These are phyloP conservation scores for Neckera pumila DNA, from an alignment of 225 moss, liverwort and hornwort genomes.

Conservation along the genomic window DNA sequence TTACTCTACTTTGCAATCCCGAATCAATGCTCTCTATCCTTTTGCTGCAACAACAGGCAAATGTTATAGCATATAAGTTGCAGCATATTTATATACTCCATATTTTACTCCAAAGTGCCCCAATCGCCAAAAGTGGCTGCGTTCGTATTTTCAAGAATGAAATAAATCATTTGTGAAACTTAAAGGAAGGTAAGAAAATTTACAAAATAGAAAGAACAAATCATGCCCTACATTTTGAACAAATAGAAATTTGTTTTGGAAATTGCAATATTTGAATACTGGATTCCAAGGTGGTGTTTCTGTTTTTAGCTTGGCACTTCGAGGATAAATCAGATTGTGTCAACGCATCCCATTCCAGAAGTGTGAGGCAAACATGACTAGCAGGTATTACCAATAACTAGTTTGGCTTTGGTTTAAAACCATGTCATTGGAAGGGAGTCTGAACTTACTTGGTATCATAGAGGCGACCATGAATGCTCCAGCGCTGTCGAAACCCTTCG, in stretches of 20 bases:
- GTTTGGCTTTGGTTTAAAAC: background rate
- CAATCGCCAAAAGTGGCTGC: background rate
- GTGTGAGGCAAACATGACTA: background rate
- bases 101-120: background rate
- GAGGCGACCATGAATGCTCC: constrained; percentile 82
- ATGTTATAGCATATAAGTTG: background rate
- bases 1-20: constrained; percentile 40
- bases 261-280: background rate
- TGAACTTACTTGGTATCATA: constrained; percentile 55
- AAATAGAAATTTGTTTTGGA: background rate
- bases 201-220: background rate
- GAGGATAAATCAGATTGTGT: background rate
- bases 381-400: background rate
- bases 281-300: background rate
- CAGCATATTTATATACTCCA: background rate
- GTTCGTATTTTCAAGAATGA: background rate
- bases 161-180: background rate
- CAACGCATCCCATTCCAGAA: background rate
- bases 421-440: background rate
- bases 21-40: constrained; percentile 57
- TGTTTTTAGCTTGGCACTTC: background rate
- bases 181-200: background rate
- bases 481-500: constrained; percentile 90
- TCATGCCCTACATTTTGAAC: background rate
- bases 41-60: constrained; percentile 34